Percentiles rank a stretch among this genome's conserved stretches.
Evolutionary conservation across 768 basidiomycete species (phyloP).

Genomic region (Rhodosporidiobolus odoratus): DNA sequence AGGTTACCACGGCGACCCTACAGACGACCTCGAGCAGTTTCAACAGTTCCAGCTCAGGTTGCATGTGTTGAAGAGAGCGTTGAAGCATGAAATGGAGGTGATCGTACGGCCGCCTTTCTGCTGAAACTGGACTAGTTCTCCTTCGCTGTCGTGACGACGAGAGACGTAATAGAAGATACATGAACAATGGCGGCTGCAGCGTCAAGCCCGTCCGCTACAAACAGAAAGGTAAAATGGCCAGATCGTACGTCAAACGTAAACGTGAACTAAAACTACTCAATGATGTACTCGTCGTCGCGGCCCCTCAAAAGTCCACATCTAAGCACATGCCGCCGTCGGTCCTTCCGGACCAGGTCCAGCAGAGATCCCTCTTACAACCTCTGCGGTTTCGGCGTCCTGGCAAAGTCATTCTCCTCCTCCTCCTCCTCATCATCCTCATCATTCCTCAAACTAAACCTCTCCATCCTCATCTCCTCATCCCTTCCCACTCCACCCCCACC

Average conservation of each 20-base stretch:
- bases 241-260: no score
- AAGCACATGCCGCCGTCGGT: neutral
- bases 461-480: constrained; percentile 23
- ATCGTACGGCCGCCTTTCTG: neutral
- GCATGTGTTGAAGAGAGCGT: neutral
- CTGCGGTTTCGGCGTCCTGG: neutral
- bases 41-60: neutral
- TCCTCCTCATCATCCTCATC: constrained; percentile 24
- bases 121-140: neutral
- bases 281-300: neutral
- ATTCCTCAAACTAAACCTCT: constrained; percentile 16
- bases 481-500: no score
- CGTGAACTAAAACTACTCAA: no score
- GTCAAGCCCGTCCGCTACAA: no score
- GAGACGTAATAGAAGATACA: neutral
- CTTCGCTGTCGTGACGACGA: neutral
- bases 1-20: neutral
- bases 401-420: neutral
- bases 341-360: neutral
- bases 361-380: neutral
- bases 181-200: no score
- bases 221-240: no score
- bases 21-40: neutral
- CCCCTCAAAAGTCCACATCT: no score
- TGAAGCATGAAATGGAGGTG: neutral